Evolutionary conservation across 306 rosid genomes (phyloP).

Genomic region (Rosa chinensis): DNA sequence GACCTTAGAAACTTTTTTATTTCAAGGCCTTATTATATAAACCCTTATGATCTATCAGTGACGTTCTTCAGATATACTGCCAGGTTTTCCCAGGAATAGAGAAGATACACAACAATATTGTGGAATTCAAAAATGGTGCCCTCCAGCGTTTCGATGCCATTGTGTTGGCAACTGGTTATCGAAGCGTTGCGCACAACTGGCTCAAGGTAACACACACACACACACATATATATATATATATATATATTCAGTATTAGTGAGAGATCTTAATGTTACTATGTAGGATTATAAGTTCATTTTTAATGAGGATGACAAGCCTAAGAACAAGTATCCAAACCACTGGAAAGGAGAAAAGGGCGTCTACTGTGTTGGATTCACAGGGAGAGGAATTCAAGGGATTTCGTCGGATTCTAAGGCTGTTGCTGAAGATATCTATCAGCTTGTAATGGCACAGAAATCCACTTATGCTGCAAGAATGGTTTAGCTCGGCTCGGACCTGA

Average conservation of each 20-base stretch:
- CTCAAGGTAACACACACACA: not conserved
- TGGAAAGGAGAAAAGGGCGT: conserved; percentile 68
- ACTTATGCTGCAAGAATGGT: not conserved
- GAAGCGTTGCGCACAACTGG: conserved; percentile 13
- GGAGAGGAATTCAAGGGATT: conserved; percentile 51
- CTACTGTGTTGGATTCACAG: conserved; percentile 55
- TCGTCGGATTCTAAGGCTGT: not conserved
- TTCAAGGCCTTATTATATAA: too few species aligned
- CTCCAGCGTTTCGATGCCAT: conserved; percentile 3
- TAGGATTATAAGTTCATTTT: conserved; percentile 53
- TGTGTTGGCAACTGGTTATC: conserved; percentile 14
- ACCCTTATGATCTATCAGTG: not conserved
- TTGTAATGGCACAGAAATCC: not conserved
- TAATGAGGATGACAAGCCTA: conserved; percentile 50
- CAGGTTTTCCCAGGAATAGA: conserved; percentile 4
- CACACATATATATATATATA: too few species aligned
- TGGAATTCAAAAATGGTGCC: conserved; percentile 11
- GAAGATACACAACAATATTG: not conserved
- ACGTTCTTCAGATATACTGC: not conserved
- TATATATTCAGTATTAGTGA: too few species aligned
- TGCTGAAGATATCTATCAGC: not conserved
- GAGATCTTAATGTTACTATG: not conserved
- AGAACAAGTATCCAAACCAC: conserved; percentile 37
- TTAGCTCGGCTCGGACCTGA: not conserved
- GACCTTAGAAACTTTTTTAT: too few species aligned